Evolutionary conservation across 331 rosid species (phyloP), one percentile per base, ranked within the genome.

Genomic region (Rhamnella rubrinervis): DNA sequence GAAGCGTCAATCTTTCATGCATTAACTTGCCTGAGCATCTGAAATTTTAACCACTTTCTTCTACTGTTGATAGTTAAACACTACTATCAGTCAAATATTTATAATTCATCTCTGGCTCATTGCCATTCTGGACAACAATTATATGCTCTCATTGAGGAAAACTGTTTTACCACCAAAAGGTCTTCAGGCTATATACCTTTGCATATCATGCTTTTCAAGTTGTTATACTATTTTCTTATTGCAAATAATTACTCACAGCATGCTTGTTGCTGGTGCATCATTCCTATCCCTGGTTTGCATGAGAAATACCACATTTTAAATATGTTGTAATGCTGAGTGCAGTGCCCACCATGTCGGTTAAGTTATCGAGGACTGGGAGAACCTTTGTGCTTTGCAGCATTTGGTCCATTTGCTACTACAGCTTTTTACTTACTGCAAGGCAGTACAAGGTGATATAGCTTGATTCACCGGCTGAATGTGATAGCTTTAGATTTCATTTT

Each of bases 341-440:
- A 92, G 98, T 85, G 92, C 75, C 98, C 95, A 5, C 98, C 96
- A 14, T 92, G 86, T 85, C 85, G 96, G 72, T 73, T 92, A 80
- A 87, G 98, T 78, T 92, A 89, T 78, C 91, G 68, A 26, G 98
- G 98, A 52, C 72, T 92, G 7, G 96, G 98, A 73, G 98, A 92
- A 77, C 98, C 96, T 15, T 82, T 92, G 85, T 92, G 98, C 82
- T 89, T 89, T 68, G 90, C 95, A 50, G 98, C 95, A 70, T 89
- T 89, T 77, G 98, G 96, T 56, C 98, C 96, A 75, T 92, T 87
- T 71, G 91, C 96, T 58, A 86, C 89, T 40, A 74, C 82, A 21
- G 98, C 89, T 38, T 92, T 92, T 82, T 92, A 92, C 87, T 86
- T 92, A 68, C 74, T 89, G 65, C 98, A 86, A 61, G 82, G 91